Evolutionary conservation across 2,329 filamentous ascomycete species (phyloP).

Genomic region (Fusarium falciforme): DNA sequence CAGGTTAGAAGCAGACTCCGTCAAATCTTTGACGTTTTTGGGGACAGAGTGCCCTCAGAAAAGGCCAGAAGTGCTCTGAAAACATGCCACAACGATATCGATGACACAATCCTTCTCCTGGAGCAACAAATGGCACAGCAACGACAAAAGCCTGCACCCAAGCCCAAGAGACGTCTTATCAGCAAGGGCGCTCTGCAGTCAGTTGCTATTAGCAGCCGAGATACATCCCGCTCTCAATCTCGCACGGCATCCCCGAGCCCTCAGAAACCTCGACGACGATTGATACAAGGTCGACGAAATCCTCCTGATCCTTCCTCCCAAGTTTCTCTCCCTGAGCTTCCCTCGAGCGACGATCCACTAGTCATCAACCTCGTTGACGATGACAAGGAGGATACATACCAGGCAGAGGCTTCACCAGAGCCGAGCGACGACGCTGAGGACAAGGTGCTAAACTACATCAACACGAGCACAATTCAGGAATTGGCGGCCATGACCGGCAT

Average conservation of each 20-base stretch:
- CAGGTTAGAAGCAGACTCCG: constrained; percentile 50
- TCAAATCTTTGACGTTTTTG: constrained; percentile 52
- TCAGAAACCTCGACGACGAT: constrained; percentile 47
- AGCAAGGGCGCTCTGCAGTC: constrained; percentile 46
- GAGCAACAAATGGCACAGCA: constrained; percentile 22
- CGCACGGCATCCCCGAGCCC: constrained; percentile 43
- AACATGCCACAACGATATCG: constrained; percentile 48
- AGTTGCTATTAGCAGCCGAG: constrained; percentile 19
- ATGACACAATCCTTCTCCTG: constrained; percentile 51
- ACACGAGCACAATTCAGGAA: constrained; percentile 79
- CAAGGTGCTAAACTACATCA: constrained; percentile 82
- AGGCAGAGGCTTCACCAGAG: constrained; percentile 49
- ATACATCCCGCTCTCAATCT: constrained; percentile 30
- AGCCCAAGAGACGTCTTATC: constrained; percentile 46
- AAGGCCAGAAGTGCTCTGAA: constrained; percentile 50
- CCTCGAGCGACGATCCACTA: constrained; percentile 51
- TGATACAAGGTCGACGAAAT: constrained; percentile 52
- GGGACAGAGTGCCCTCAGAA: constrained; percentile 45
- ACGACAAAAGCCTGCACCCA: constrained; percentile 14
- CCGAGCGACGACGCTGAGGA: constrained; percentile 49
- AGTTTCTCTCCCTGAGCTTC: constrained; percentile 28
- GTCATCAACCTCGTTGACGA: constrained; percentile 53
- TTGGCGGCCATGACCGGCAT: constrained; percentile 85
- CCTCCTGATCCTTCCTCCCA: constrained; percentile 38
- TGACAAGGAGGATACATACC: constrained; percentile 56